Evolutionary conservation across 805 yeast genomes (phyloP).

Genomic region (Metschnikowia rubicola): DNA sequence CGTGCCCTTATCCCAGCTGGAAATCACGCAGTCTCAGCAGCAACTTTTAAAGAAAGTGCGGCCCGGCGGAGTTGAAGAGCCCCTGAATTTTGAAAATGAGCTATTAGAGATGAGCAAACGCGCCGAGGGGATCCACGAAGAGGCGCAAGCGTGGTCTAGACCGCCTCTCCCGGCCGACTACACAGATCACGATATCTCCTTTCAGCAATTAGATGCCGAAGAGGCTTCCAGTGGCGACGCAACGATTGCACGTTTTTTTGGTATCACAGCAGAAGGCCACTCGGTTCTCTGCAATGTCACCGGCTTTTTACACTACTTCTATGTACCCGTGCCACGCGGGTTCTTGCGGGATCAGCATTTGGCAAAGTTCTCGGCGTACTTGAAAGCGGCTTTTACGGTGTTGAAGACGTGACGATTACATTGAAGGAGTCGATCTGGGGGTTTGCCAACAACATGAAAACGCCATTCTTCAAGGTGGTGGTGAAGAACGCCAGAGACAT

Average conservation of each 20-base stretch:
- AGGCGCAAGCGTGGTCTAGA: constrained; percentile 47
- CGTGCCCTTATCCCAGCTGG: constrained; percentile 17
- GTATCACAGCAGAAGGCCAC: constrained; percentile 84
- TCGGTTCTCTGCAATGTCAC: constrained; percentile 87
- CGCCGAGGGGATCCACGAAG: constrained; percentile 26
- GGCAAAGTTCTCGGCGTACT: constrained; percentile 40
- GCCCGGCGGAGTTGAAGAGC: constrained; percentile 33
- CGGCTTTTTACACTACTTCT: constrained; percentile 86
- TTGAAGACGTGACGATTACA: constrained; percentile 60
- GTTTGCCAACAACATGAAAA: constrained; percentile 69
- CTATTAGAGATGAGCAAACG: constrained; percentile 16
- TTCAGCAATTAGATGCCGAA: constrained; percentile 95
- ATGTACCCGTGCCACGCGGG: constrained; percentile 85
- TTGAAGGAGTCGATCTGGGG: constrained; percentile 93
- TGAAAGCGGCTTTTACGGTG: constrained; percentile 52
- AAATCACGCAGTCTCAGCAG: constrained; percentile 29
- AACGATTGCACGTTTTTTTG: constrained; percentile 79
- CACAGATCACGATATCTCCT: constrained; percentile 50
- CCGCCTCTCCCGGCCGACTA: constrained; percentile 53
- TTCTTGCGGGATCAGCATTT: constrained; percentile 57
- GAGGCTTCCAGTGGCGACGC: constrained; percentile 61
- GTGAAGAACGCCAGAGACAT: constrained; percentile 65
- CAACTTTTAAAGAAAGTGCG: constrained; percentile 34
- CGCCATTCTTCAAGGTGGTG: constrained; percentile 75
- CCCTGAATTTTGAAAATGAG: constrained; percentile 27